Evolutionary conservation across 805 yeast species (phyloP), one percentile per base, ranked within the genome.

Genomic region (Middelhovenomyces tepae): DNA sequence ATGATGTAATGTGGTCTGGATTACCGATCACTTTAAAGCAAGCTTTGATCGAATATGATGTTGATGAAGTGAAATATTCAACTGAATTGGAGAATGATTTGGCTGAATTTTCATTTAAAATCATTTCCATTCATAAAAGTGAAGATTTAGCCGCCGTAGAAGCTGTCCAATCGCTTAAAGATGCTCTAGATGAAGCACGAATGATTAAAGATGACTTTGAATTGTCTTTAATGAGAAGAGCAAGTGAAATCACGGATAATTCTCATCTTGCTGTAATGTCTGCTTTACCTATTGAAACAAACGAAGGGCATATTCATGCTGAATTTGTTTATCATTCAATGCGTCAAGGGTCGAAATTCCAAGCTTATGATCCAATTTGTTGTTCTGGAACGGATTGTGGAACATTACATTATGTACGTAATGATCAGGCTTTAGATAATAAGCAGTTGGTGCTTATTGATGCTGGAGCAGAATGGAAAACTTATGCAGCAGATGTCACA

Each of bases 1-100:
- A 91, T 27, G 95, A 84, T 51, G 80, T 89, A 26, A 80, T 91
- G 85, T 89, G 98, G 98, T 78, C 91, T 37, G 98, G 98, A 0
- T 51, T 79, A 57, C 98, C 98, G 4, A 42, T 84, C 33, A 61
- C 73, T 24, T 42, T 67, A 3, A 77, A 78, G 29, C 76, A 78
- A 13, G 95, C 95, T 0, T 34, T 56, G 31, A 52, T 62, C 14
- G 67, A 64, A 40, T 89, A 60, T 46, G 95, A 89, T 48, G 87
- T 85, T 19, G 97, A 91, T 54, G 79, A 73, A 27, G 93, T 87
- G 29, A 55, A 71, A 37, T 82, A 78, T 47, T 69, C 66, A 7
- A 47, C 56, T n/a, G 75, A 72, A 4, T 50, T 86, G 28, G 57
- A 57, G 19, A 32, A 43, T 1, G 57, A 56, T 3, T 32, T 43